Conservation (phyloP, 2,329 filamentous ascomycete species). For the Plenodomus biglobosus region DNA sequence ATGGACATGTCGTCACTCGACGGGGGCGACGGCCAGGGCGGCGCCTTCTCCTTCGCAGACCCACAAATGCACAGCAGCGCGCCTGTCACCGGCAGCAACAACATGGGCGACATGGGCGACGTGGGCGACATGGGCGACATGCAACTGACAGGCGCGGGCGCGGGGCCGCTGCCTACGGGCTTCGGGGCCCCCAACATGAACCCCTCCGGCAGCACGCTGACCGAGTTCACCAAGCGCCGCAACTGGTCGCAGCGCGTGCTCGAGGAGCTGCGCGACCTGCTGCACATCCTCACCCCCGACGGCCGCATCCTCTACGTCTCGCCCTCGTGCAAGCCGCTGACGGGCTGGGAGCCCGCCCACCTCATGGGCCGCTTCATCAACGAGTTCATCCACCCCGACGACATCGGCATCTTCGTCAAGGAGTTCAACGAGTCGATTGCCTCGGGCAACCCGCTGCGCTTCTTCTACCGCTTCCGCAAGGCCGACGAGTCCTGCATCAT, state of each 20-base stretch:
- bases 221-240: conserved; percentile 65
- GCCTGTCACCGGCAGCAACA: conserved; percentile 28
- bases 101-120: conserved; percentile 30
- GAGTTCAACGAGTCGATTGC: conserved; percentile 90
- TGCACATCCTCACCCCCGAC: conserved; percentile 83
- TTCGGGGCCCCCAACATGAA: conserved; percentile 52
- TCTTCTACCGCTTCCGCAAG: conserved; percentile 83
- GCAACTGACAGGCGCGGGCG: conserved; percentile 51
- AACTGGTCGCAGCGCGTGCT: conserved; percentile 89
- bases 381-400: conserved; percentile 83
- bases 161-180: conserved; percentile 58
- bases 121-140: conserved; percentile 32
- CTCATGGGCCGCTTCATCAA: conserved; percentile 74
- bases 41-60: conserved; percentile 26
- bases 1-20: conserved; percentile 47
- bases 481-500: conserved; percentile 74
- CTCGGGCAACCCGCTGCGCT: conserved; percentile 73
- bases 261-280: conserved; percentile 84
- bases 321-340: conserved; percentile 71
- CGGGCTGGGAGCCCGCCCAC: conserved; percentile 71
- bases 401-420: conserved; percentile 77
- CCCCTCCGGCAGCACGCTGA: conserved; percentile 58
- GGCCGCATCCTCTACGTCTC: conserved; percentile 86
- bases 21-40: conserved; percentile 25
- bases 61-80: conserved; percentile 30